Conservation (phyloP, 1,139 yeast species). For the Saccharomyces hybrid region DNA sequence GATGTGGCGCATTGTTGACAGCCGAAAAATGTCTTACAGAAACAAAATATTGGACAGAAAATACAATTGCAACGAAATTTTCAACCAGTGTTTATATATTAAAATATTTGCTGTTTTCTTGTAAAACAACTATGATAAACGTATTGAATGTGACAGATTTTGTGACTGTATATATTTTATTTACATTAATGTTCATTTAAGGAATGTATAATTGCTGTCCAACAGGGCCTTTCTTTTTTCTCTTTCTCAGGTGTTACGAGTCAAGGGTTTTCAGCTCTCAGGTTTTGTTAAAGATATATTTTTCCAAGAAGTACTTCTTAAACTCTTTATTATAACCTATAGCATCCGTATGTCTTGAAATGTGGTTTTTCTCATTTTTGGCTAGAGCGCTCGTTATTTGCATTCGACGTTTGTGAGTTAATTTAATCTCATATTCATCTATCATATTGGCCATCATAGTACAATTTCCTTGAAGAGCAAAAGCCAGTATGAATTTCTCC, state of each 20-base stretch:
- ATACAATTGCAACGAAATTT: too few relatives aligned
- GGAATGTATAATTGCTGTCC: too few relatives aligned
- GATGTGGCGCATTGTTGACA: not conserved
- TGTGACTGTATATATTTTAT: too few relatives aligned
- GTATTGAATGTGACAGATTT: too few relatives aligned
- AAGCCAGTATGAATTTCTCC: not conserved
- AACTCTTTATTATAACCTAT: not conserved
- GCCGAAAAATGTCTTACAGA: not conserved
- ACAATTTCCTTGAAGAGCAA: slow-evolving; percentile 2
- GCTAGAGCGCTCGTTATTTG: not conserved
- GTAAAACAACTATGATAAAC: too few relatives aligned
- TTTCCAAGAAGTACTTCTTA: not conserved
- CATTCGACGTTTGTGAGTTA: not conserved
- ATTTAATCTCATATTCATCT: not conserved
- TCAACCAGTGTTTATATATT: too few relatives aligned
- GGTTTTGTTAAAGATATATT: not conserved
- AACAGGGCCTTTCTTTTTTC: too few relatives aligned
- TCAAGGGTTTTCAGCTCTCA: too few relatives aligned
- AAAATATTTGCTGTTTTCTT: too few relatives aligned
- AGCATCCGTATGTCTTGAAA: not conserved
- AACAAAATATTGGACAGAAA: too few relatives aligned
- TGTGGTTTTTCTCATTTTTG: not conserved
- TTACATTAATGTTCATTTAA: too few relatives aligned
- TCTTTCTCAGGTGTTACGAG: too few relatives aligned
- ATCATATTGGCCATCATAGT: slow-evolving; percentile 5